phyloP scores from a whole-genome alignment of 2,329 filamentous ascomycete species.

The Colletotrichum tanaceti region DNA sequence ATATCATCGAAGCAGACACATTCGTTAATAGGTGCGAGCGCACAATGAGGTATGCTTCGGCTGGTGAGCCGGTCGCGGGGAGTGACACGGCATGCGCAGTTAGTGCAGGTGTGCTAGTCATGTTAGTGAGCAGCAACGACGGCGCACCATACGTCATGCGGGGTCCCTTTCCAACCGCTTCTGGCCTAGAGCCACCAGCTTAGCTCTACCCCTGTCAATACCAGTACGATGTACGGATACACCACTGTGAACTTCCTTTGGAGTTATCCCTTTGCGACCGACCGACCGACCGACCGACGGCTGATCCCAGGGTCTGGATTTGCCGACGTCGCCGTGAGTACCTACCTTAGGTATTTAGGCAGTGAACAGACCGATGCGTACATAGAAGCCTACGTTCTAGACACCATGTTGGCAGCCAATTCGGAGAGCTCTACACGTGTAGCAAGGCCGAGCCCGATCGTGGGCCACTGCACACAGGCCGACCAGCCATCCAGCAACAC shows the following conservation, averaged over 20 bases:
- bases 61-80: conserved; percentile 20
- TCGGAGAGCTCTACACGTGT: not conserved
- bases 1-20: conserved; percentile 15
- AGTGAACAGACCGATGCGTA: not conserved
- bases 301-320: conserved; percentile 7
- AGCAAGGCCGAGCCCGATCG: conserved; percentile 13
- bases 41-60: conserved; percentile 23
- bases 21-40: conserved; percentile 9
- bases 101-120: conserved; percentile 31
- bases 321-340: conserved; percentile 7
- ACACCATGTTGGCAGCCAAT: conserved; percentile 1
- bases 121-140: conserved; percentile 27
- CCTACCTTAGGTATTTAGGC: too few relatives aligned
- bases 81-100: conserved; percentile 17
- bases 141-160: conserved; percentile 37
- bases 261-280: conserved; percentile 17
- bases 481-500: conserved; percentile 10
- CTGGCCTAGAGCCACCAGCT: conserved; percentile 19
- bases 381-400: conserved; percentile 5
- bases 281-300: conserved; percentile 21
- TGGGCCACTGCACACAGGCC: conserved; percentile 15
- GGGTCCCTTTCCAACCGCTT: conserved; percentile 30
- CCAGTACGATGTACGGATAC: too few relatives aligned
- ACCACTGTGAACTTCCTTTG: conserved; percentile 1
- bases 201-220: conserved; percentile 15